Evolutionary conservation across 1,139 yeast species (phyloP).

Genomic region (Pichia sp.): DNA sequence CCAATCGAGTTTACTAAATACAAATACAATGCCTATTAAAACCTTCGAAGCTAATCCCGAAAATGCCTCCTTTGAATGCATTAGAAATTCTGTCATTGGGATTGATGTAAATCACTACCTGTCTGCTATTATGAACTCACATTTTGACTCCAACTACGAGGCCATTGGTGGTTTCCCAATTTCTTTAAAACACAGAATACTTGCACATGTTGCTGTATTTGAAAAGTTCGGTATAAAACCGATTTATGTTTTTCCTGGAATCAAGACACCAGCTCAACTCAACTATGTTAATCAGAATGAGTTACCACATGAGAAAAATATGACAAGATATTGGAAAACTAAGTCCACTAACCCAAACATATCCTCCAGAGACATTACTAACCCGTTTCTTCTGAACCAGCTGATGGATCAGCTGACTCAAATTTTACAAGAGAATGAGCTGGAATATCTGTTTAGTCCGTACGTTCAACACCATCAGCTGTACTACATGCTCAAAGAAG

Average conservation of each 20-base stretch:
- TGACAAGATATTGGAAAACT: slow-evolving; percentile 40
- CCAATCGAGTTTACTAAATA: neutral
- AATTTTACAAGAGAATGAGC: slow-evolving; percentile 47
- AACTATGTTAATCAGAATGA: slow-evolving; percentile 29
- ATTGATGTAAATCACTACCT: slow-evolving; percentile 80
- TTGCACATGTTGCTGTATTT: slow-evolving; percentile 57
- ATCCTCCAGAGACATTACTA: slow-evolving; percentile 36
- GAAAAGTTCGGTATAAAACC: slow-evolving; percentile 62
- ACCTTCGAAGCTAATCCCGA: slow-evolving; percentile 51
- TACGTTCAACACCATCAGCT: slow-evolving; percentile 78
- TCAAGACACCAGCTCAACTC: slow-evolving; percentile 24
- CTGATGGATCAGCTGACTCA: slow-evolving; percentile 50
- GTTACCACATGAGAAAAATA: slow-evolving; percentile 40
- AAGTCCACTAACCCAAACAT: slow-evolving; percentile 16
- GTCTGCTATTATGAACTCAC: slow-evolving; percentile 51
- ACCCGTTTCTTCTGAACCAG: slow-evolving; percentile 42
- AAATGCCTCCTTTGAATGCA: slow-evolving; percentile 46
- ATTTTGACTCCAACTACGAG: slow-evolving; percentile 64
- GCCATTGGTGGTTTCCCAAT: slow-evolving; percentile 83
- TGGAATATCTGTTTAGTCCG: slow-evolving; percentile 76
- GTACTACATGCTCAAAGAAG: slow-evolving; percentile 52
- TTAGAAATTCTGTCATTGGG: slow-evolving; percentile 68
- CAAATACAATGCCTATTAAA: slow-evolving; percentile 34
- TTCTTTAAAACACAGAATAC: slow-evolving; percentile 50
- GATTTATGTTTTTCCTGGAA: slow-evolving; percentile 49